Percentiles rank a stretch among this genome's conserved stretches.
Evolutionary conservation across 1,139 yeast genomes (phyloP).

Genomic region (Arxiozyma telluris): DNA sequence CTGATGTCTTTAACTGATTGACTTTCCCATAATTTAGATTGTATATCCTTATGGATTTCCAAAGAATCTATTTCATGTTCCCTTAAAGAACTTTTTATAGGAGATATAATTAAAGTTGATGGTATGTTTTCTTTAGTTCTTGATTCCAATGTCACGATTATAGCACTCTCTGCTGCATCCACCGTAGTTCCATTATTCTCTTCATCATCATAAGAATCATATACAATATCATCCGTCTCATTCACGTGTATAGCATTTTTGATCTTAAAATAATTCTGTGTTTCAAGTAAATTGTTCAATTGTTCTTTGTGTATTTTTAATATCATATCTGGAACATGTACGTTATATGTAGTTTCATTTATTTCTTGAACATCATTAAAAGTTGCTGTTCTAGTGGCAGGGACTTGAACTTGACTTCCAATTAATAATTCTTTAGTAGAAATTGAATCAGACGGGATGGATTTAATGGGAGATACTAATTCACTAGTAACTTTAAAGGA

Average conservation of each 20-base stretch:
- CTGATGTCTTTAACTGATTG: constrained; percentile 22
- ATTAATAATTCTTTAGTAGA: neutral
- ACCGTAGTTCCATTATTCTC: neutral
- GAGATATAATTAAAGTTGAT: neutral
- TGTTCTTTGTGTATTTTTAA: neutral
- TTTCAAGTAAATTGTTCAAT: neutral
- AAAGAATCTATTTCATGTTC: neutral
- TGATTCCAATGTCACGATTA: neutral
- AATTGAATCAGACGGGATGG: constrained; percentile 5
- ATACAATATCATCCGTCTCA: neutral
- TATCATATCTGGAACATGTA: neutral
- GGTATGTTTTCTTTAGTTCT: neutral
- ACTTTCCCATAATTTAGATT: neutral
- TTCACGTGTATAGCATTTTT: neutral
- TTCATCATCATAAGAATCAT: neutral
- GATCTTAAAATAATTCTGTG: neutral
- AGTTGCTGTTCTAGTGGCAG: constrained; percentile 26
- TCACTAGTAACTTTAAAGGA: constrained; percentile 24
- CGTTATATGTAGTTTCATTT: neutral
- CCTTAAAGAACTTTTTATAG: neutral
- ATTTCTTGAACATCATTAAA: neutral
- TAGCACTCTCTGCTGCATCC: neutral
- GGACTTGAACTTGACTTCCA: constrained; percentile 18
- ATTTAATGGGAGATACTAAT: constrained; percentile 24
- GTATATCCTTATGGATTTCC: neutral